Evolutionary conservation across 164 flowering plant species (phyloP).

Genomic region (Annona cherimola): DNA sequence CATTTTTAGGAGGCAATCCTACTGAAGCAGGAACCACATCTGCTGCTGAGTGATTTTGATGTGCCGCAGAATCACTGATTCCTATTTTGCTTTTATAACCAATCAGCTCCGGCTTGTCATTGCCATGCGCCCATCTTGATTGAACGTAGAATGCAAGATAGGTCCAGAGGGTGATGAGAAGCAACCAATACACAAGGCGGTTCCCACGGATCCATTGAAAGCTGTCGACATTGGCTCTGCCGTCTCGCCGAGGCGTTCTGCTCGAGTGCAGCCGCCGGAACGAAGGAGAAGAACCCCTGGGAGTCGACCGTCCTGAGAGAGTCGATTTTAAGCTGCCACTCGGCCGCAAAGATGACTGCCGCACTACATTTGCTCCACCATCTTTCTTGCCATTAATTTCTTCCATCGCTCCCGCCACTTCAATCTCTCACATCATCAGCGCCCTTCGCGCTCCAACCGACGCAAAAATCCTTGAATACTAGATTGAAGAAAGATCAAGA

Average conservation of each 20-base stretch:
- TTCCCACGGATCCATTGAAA: conserved; percentile 63
- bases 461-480: not conserved
- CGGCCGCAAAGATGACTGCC: conserved; percentile 45
- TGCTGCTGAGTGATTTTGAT: conserved; percentile 16
- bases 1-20: conserved; percentile 17
- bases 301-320: conserved; percentile 70
- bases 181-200: conserved; percentile 70
- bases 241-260: conserved; percentile 74
- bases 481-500: not conserved
- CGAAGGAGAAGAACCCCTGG: conserved; percentile 59
- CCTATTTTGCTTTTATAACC: conserved; percentile 45
- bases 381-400: conserved; percentile 32
- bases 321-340: conserved; percentile 53
- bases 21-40: conserved; percentile 27
- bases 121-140: conserved; percentile 90
- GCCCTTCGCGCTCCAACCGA: not conserved
- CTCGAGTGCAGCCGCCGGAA: conserved; percentile 53
- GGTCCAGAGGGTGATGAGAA: conserved; percentile 89
- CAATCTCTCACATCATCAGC: conserved; percentile 4
- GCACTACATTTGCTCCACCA: conserved; percentile 29
- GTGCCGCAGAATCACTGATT: conserved; percentile 11
- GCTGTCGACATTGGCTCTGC: conserved; percentile 27
- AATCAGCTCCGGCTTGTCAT: conserved; percentile 39
- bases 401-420: conserved; percentile 37
- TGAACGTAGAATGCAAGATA: conserved; percentile 89